phyloP scores from a whole-genome alignment of 495 filamentous ascomycete genomes.

The Penicillium diatomitis region DNA sequence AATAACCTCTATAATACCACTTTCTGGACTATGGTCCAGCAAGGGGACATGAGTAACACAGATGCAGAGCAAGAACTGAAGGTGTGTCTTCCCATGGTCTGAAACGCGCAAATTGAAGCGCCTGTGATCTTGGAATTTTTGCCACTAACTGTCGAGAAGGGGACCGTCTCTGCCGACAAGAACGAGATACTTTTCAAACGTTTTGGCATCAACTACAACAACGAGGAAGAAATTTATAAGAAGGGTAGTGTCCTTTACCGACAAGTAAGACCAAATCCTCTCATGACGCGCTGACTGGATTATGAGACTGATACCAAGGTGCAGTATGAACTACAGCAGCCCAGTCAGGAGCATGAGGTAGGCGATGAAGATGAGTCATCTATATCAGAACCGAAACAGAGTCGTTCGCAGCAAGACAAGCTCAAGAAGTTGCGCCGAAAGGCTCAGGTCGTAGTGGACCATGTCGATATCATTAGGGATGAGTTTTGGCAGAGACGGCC shows the following conservation, averaged over 20 bases:
- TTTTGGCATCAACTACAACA: conserved; percentile 94
- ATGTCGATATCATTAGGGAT: conserved; percentile 89
- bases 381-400: conserved; percentile 32
- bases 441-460: conserved; percentile 67
- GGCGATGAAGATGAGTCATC: conserved; percentile 1
- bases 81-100: conserved; percentile 27
- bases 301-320: conserved; percentile 1
- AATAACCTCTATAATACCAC: conserved; percentile 98
- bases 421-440: conserved; percentile 66
- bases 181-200: conserved; percentile 89
- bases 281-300: background rate
- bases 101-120: background rate
- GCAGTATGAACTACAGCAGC: conserved; percentile 35
- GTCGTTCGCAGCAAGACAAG: conserved; percentile 70
- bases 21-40: conserved; percentile 80
- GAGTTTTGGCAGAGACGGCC: conserved; percentile 83
- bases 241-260: conserved; percentile 88
- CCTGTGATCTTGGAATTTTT: background rate
- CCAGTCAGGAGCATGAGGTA: conserved; percentile 6
- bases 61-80: conserved; percentile 74
- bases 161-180: conserved; percentile 77
- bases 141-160: conserved; percentile 33
- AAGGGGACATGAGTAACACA: conserved; percentile 61
- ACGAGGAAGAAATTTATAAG: conserved; percentile 83
- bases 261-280: conserved; percentile 48